Evolutionary conservation across 2,329 filamentous ascomycete species (phyloP), one percentile per base, ranked within the genome.

Genomic region (Pseudogymnoascus sp.): DNA sequence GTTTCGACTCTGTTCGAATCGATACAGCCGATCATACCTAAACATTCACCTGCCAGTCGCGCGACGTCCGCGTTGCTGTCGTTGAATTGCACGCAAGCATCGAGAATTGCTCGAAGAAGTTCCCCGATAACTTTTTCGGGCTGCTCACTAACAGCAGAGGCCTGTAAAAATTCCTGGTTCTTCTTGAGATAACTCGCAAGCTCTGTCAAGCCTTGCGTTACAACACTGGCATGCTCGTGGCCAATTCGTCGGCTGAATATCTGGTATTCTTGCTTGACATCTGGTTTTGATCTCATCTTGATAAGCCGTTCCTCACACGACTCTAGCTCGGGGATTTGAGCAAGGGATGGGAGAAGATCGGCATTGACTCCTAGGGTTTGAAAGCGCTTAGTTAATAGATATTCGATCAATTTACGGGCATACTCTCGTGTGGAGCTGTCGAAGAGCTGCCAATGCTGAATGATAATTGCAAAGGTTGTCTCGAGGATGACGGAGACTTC

Each of bases 1-100:
- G 85, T 85, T 70, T 99, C 94, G 1, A 97, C 84, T 63, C 90
- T 86, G 70, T 96, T 96, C 1, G 93, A 88, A 73, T 99, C 95
- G 21, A 99, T 78, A 66, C 92, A 96, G 5, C 95, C 94, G 61
- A 99, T 86, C 17, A 95, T 81, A 0, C 95, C 95, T 39, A 99
- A 80, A 66, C 91, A 94, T 70, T 89, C 85, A 12, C 91, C 89
- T 65, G 90, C 91, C 2, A 95, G 79, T 15, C 84, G 79, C 59
- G 87, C 81, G 61, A 97, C 89, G 10, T 85, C 84, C 6, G 79
- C 73, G 42, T 89, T 83, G 10, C 81, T 80, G 59, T 84, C 83
- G 66, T 87, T 90, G 74, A 94, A 94, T 66, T 88, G 91, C 61
- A 92, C 85, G 59, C 88, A 89, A 60, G 90, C 92, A 75, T 97